Evolutionary conservation across 1,139 yeast genomes (phyloP), one percentile per base, ranked within the genome.

Genomic region (Debaryomyces sp.): DNA sequence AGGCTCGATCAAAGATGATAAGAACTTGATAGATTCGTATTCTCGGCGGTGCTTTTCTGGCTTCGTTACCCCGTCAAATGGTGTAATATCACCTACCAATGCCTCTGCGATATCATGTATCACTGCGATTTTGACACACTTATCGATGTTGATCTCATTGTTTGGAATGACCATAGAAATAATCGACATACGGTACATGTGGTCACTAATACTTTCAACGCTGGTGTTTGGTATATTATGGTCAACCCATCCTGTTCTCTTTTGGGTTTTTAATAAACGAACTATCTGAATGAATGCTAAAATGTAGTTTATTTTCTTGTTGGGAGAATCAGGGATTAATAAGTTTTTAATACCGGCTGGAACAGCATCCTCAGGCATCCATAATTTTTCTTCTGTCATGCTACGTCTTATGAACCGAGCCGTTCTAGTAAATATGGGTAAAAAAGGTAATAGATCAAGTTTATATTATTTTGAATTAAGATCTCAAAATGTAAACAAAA

Each of bases 41-140:
- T 94, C 99, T 50, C 98, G 79, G 50, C 87, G 78, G 63, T 90
- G 96, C 66, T 94, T 94, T 57, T 81, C 86, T 15, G 57, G 55
- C 61, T 87, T 87, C 40, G 82, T 67, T n/a, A 89, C 82, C 0
- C 78, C 80, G 52, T 85, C 96, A 60, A 81, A 81, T 12, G 99
- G 99, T 1, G 97, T 91, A 49, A 94, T 90, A 65, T 94, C 99
- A 12, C 98, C 98, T 9, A 94, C 98, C 34, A 94, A 72, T 6
- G 92, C 71, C 71, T 94, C 99, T 9, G 99, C 98, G 62, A 94
- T 87, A 66, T 94, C 99, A 68, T 94, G 99, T 37, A 91, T 85
- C 41, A 91, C 73, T 1, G 98, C 91, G 46, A 94, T 91, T 66
- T 89, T 87, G 46, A 85, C 87, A 74, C 98, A 91, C 56, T 81